A percentile compares a stretch with the other conserved stretches of the same genome.
phyloP scores from a whole-genome alignment of 768 basidiomycete species.

The Lactifluus rugatus region DNA sequence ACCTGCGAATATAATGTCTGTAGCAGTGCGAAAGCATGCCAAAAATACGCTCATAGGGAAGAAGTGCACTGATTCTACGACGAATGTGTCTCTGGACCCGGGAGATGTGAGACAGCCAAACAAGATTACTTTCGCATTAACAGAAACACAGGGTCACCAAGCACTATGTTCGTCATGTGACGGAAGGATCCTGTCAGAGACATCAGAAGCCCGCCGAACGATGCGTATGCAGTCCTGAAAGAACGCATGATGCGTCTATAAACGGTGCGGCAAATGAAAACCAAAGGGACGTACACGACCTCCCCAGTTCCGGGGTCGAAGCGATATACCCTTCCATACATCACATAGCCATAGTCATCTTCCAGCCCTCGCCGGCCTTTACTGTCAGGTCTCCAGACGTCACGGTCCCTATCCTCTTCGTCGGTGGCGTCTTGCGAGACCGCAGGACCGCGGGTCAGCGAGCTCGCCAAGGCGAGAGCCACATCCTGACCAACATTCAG shows the following conservation, averaged over 20 bases:
- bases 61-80: background rate
- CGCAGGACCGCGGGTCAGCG: slow-evolving; percentile 50
- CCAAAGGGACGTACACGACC: slow-evolving; percentile 58
- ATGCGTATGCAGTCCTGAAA: slow-evolving; percentile 84
- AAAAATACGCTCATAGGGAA: background rate
- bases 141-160: slow-evolving; percentile 88
- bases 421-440: slow-evolving; percentile 44
- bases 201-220: slow-evolving; percentile 93
- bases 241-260: slow-evolving; percentile 15
- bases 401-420: slow-evolving; percentile 59
- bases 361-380: slow-evolving; percentile 76
- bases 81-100: background rate
- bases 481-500: slow-evolving; percentile 59
- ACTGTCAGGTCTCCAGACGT: slow-evolving; percentile 80
- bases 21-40: background rate
- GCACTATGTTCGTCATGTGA: slow-evolving; percentile 83
- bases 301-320: slow-evolving; percentile 83
- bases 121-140: slow-evolving; percentile 54
- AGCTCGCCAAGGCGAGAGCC: slow-evolving; percentile 79
- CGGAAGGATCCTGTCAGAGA: slow-evolving; percentile 87
- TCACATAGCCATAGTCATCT: slow-evolving; percentile 97
- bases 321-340: slow-evolving; percentile 99
- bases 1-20: background rate
- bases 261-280: background rate
- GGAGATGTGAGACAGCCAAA: too few species aligned